Conservation (phyloP, 257 asterid genomes). For the Linderniella brevidens region DNA sequence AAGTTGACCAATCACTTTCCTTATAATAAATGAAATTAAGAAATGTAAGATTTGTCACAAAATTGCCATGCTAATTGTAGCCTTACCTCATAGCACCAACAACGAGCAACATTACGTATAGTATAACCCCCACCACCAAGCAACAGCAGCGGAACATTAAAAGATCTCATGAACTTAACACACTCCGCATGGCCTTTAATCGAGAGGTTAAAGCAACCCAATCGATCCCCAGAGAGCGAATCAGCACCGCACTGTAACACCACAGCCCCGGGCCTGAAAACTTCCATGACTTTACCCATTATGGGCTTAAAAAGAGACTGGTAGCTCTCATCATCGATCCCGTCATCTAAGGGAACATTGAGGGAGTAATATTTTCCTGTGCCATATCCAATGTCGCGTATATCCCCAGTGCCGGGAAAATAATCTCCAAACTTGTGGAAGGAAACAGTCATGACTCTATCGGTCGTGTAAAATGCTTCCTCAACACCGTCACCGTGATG, state of each 20-base stretch:
- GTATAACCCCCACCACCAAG: conserved; percentile 55
- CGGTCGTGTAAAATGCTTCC: conserved; percentile 38
- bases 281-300: conserved; percentile 36
- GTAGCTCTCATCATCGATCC: conserved; percentile 38
- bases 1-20: too few relatives aligned
- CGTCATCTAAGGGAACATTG: conserved; percentile 41
- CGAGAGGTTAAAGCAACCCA: conserved; percentile 39
- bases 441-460: conserved; percentile 44
- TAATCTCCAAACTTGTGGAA: conserved; percentile 46
- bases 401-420: conserved; percentile 45
- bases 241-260: conserved; percentile 46
- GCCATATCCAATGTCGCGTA: conserved; percentile 24
- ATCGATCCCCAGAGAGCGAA: conserved; percentile 34
- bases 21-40: not conserved
- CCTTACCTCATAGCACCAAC: conserved; percentile 46
- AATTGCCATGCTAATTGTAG: not conserved
- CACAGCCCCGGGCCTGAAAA: conserved; percentile 37
- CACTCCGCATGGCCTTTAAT: conserved; percentile 44
- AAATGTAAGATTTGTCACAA: too few relatives aligned
- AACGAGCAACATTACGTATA: conserved; percentile 36
- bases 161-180: conserved; percentile 37
- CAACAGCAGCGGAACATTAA: conserved; percentile 32
- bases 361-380: conserved; percentile 34
- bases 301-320: conserved; percentile 29
- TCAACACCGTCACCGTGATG: conserved; percentile 59